Percentiles rank a stretch among this genome's conserved stretches.
These are phyloP conservation scores for Yamadazyma triangularis DNA, from an alignment of 1,139 yeast genomes.

Conservation along the genomic window DNA sequence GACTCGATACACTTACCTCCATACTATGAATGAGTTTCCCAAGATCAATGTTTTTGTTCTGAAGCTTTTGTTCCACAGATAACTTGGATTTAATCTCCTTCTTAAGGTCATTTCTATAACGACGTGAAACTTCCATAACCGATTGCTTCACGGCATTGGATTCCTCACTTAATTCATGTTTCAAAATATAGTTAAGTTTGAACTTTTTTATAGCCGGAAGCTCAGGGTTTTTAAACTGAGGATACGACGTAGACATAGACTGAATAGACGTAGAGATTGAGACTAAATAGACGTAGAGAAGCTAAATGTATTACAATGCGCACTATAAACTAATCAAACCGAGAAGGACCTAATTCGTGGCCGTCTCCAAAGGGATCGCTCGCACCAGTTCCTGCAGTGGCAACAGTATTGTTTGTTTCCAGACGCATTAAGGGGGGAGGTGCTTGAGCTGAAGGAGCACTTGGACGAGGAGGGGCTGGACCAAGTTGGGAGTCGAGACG, in stretches of 20 bases:
- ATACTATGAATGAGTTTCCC: constrained; percentile 15
- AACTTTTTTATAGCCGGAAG: constrained; percentile 38
- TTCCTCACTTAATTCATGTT: constrained; percentile 25
- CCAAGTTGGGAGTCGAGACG: constrained; percentile 11
- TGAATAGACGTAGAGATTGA: not conserved
- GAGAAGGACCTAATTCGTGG: constrained; percentile 43
- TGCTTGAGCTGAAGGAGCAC: constrained; percentile 19
- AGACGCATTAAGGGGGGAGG: constrained; percentile 12
- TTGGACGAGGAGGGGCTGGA: constrained; percentile 30
- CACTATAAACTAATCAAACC: no score
- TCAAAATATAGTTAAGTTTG: constrained; percentile 32
- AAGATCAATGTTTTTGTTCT: constrained; percentile 29
- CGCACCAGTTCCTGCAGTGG: constrained; percentile 14
- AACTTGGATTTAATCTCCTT: constrained; percentile 30
- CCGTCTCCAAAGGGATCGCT: constrained; percentile 73
- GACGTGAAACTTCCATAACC: constrained; percentile 27
- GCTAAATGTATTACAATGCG: no score
- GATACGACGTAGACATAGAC: not conserved
- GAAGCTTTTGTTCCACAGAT: constrained; percentile 34
- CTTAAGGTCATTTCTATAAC: constrained; percentile 40
- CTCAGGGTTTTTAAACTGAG: constrained; percentile 2
- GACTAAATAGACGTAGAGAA: no score
- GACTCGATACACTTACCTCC: not conserved
- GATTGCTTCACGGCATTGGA: constrained; percentile 30
- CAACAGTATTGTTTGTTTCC: constrained; percentile 23